Conservation (phyloP, 768 basidiomycete species). For the Hirschioporus abietinus region DNA sequence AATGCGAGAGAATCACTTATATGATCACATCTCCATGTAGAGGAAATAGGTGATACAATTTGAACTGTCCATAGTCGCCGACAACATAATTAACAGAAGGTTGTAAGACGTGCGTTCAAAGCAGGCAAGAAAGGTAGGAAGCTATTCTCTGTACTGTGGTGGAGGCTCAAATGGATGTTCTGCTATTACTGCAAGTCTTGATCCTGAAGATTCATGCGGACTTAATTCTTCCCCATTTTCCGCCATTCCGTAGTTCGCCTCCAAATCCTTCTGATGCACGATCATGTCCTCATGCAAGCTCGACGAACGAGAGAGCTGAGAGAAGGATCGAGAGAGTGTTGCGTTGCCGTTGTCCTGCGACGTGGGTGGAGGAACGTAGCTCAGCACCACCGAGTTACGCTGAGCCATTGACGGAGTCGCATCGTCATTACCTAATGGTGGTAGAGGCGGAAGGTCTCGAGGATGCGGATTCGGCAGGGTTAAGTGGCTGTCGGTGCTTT, state of each 20-base stretch:
- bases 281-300: slow-evolving; percentile 6
- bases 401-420: neutral
- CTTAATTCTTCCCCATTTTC: neutral
- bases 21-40: neutral
- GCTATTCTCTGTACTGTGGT: neutral
- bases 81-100: too few species aligned
- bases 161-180: neutral
- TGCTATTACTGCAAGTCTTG: neutral
- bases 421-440: neutral
- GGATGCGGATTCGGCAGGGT: neutral
- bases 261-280: neutral
- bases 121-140: neutral
- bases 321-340: neutral
- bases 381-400: neutral
- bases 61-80: neutral
- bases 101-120: neutral
- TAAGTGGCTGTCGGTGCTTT: neutral
- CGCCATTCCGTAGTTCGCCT: neutral
- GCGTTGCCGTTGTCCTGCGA: neutral
- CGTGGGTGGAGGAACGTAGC: neutral
- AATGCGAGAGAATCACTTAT: neutral
- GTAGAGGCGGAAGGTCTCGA: neutral
- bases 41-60: neutral
- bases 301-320: neutral
- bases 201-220: neutral